Conservation (phyloP, 2,329 filamentous ascomycete species). For the Thielaviopsis musarum region DNA sequence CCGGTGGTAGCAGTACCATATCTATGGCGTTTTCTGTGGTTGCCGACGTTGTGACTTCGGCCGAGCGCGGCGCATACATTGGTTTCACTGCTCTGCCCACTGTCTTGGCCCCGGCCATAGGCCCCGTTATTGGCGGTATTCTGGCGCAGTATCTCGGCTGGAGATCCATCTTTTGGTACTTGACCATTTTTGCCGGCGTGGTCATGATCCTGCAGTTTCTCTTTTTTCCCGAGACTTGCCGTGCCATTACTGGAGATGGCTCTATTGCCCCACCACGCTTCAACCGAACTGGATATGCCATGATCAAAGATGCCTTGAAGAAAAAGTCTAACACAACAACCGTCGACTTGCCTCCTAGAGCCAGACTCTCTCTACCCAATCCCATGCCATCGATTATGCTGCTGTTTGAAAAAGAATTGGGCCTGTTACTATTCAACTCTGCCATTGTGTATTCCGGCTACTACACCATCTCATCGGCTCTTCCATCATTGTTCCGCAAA, state of each 20-base stretch:
- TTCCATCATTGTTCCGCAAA: constrained; percentile 25
- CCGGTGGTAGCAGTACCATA: constrained; percentile 41
- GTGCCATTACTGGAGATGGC: constrained; percentile 34
- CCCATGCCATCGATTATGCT: constrained; percentile 25
- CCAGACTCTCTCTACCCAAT: constrained; percentile 18
- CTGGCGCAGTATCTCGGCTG: constrained; percentile 40
- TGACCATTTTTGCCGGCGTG: constrained; percentile 29
- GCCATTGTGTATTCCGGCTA: constrained; percentile 33
- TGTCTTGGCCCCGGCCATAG: constrained; percentile 31
- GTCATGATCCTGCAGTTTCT: constrained; percentile 26
- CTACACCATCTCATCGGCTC: constrained; percentile 28
- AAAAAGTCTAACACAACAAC: background rate
- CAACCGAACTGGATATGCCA: constrained; percentile 19
- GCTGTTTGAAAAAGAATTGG: constrained; percentile 26
- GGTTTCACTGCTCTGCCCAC: constrained; percentile 31
- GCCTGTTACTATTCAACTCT: constrained; percentile 27
- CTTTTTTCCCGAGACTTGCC: constrained; percentile 38
- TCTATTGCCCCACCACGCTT: constrained; percentile 25
- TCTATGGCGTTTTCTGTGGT: constrained; percentile 41
- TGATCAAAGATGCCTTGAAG: background rate
- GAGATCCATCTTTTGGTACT: constrained; percentile 45
- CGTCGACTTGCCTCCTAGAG: background rate
- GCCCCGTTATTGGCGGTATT: constrained; percentile 42
- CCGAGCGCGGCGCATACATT: constrained; percentile 44
- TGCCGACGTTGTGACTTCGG: constrained; percentile 44